These are phyloP conservation scores for Microbotryum silenes-acaulis DNA, from an alignment of 1,284 basidiomycete species.

Conservation along the genomic window DNA sequence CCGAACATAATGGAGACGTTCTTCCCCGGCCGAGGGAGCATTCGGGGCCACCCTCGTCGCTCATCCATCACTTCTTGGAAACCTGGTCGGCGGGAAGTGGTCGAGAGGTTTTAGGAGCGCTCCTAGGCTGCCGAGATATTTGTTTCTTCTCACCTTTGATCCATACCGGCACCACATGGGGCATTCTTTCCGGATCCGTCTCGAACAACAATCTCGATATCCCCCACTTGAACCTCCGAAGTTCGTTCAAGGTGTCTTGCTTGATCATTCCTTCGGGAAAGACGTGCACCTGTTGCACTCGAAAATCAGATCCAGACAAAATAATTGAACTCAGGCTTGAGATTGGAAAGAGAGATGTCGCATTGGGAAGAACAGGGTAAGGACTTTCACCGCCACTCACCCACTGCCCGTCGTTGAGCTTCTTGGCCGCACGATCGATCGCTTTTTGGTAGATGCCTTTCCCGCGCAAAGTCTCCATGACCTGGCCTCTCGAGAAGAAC, in stretches of 20 bases:
- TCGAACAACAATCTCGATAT: slow-evolving; percentile 84
- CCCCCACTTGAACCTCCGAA: slow-evolving; percentile 93
- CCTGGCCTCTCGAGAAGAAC: slow-evolving; percentile 86
- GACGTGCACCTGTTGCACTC: slow-evolving; percentile 63
- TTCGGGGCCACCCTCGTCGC: slow-evolving; percentile 60
- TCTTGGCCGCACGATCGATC: slow-evolving; percentile 69
- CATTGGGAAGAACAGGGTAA: background rate
- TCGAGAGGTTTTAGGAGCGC: background rate
- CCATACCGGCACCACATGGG: slow-evolving; percentile 90
- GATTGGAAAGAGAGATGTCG: background rate
- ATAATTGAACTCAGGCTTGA: background rate
- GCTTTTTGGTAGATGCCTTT: slow-evolving; percentile 83
- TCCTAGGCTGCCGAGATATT: background rate
- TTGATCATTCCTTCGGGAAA: slow-evolving; percentile 91
- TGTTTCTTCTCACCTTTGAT: slow-evolving; percentile 55
- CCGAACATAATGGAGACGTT: slow-evolving; percentile 66
- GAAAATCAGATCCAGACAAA: background rate
- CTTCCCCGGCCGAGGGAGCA: slow-evolving; percentile 60
- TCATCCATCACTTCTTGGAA: slow-evolving; percentile 88
- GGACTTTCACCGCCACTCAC: slow-evolving; percentile 46
- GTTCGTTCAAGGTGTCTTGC: slow-evolving; percentile 56
- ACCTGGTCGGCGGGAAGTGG: slow-evolving; percentile 45
- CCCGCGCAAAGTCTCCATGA: slow-evolving; percentile 85
- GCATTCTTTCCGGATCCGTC: slow-evolving; percentile 45
- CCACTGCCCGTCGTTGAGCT: slow-evolving; percentile 76